These are phyloP conservation scores for Lactarius psammicola DNA, from an alignment of 768 basidiomycete species.

Conservation along the genomic window DNA sequence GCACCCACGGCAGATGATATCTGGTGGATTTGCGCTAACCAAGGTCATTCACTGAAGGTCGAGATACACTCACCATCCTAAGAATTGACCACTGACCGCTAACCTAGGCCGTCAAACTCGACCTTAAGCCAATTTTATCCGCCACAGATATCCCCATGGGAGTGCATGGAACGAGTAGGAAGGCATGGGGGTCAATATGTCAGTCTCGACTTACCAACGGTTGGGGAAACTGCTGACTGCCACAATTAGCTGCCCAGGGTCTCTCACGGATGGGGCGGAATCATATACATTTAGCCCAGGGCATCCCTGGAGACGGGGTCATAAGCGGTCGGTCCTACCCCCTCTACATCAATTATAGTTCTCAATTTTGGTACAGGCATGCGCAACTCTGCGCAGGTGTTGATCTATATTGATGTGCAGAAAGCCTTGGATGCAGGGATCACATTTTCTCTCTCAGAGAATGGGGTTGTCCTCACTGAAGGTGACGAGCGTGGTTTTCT, in stretches of 20 bases:
- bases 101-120: slow-evolving; percentile 64
- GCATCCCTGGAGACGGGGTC: slow-evolving; percentile 60
- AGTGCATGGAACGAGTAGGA: slow-evolving; percentile 74
- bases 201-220: slow-evolving; percentile 23
- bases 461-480: slow-evolving; percentile 85
- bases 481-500: slow-evolving; percentile 69
- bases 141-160: slow-evolving; percentile 70
- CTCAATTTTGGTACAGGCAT: slow-evolving; percentile 54
- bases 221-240: slow-evolving; percentile 3
- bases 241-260: slow-evolving; percentile 56
- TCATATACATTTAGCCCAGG: slow-evolving; percentile 91
- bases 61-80: background rate
- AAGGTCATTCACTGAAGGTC: slow-evolving; percentile 85
- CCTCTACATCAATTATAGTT: background rate
- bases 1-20: slow-evolving; percentile 37
- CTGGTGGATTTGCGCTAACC: slow-evolving; percentile 92
- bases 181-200: slow-evolving; percentile 76
- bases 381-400: slow-evolving; percentile 70
- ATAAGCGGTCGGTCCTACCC: slow-evolving; percentile 62
- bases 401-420: slow-evolving; percentile 78
- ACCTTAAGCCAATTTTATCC: slow-evolving; percentile 56
- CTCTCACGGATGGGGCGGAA: slow-evolving; percentile 84
- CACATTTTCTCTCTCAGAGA: slow-evolving; percentile 74
- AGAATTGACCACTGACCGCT: background rate
- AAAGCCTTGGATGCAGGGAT: slow-evolving; percentile 68